A percentile compares a stretch with the other conserved stretches of the same genome.
phyloP scores from a whole-genome alignment of 208 protist genomes.

The Trypanosoma boissoni region DNA sequence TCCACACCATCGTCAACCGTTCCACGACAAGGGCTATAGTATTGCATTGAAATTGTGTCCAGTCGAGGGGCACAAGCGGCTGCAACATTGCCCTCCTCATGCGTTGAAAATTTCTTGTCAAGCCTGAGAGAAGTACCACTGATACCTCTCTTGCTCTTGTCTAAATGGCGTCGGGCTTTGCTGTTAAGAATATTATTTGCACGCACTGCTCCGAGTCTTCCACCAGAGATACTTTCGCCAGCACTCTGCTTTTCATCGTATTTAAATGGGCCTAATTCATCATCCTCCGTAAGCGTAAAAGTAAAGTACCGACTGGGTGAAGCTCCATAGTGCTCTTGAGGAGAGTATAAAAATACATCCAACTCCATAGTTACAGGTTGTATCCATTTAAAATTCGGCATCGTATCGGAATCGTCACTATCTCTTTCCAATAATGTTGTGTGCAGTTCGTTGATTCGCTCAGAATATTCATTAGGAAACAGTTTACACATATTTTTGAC shows the following conservation, averaged over 20 bases:
- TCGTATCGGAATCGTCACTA: neutral
- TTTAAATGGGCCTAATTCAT: conserved; percentile 31
- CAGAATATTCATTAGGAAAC: neutral
- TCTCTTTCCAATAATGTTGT: neutral
- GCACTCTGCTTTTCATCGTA: conserved; percentile 20
- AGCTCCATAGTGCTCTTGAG: conserved; percentile 24
- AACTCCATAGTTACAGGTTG: conserved; percentile 30
- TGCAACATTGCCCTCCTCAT: conserved; percentile 17
- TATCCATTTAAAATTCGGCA: conserved; percentile 12
- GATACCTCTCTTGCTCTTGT: too few relatives aligned
- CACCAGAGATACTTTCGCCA: neutral
- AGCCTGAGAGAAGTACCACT: too few relatives aligned
- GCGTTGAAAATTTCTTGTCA: neutral
- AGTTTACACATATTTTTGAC: neutral
- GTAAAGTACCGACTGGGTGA: conserved; percentile 16
- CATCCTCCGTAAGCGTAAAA: conserved; percentile 20
- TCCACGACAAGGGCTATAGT: conserved; percentile 43
- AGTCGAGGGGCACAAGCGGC: conserved; percentile 35
- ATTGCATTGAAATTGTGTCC: conserved; percentile 33
- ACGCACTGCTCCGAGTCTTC: neutral
- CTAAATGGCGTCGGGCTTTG: too few relatives aligned
- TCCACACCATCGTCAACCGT: neutral
- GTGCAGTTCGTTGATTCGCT: neutral
- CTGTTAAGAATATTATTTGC: neutral
- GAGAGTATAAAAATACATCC: conserved; percentile 24